Evolutionary conservation across 129 eudicot species (phyloP), one percentile per base, ranked within the genome.

Genomic region (Cynara cardunculus): DNA sequence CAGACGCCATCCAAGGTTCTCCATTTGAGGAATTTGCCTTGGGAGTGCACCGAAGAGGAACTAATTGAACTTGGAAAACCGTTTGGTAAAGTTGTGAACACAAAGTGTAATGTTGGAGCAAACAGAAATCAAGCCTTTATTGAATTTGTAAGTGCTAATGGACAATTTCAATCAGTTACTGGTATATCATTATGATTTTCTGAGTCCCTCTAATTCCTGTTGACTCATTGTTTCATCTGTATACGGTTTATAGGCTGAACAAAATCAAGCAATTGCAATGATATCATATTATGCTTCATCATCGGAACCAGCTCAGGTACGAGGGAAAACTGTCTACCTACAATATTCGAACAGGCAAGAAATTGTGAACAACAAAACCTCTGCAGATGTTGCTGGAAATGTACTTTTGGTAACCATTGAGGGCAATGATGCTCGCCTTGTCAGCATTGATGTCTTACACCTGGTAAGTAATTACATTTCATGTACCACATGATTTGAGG

Each of bases 301-400:
- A 10, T 95, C 99, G 5, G 99, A 95, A 83, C 99, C 97, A 10
- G 94, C 99, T 71, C 97, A 92, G 87, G 96, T 95, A 70, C 88
- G 97, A 73, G 99, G 99, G 89, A 92, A 95, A 84, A 95, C 97
- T 7, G 97, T 95, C 59, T 95, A 95, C 84, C 88, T 95, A 21
- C 99, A 95, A 34, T 95, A 95, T 85, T 95, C 99, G 24, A 95
- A 95, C 90, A 89, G 99, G 81, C 99, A 92, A 82, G 99, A 95
- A 86, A 95, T 95, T 66, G 99, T 95, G 91, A 92, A 95, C 93
- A 95, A 95, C 88, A 95, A 95, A 84, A 92, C 97, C 22, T 86
- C 97, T n/a, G 99, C 97, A 61, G 99, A 95, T 88, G 94, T 93
- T 69, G 97, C 99, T 30, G 99, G 99, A 46, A 95, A 95, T 81